Evolutionary conservation across 2,329 filamentous ascomycete species (phyloP), one percentile per base, ranked within the genome.

Genomic region (Aspergillus ruber): DNA sequence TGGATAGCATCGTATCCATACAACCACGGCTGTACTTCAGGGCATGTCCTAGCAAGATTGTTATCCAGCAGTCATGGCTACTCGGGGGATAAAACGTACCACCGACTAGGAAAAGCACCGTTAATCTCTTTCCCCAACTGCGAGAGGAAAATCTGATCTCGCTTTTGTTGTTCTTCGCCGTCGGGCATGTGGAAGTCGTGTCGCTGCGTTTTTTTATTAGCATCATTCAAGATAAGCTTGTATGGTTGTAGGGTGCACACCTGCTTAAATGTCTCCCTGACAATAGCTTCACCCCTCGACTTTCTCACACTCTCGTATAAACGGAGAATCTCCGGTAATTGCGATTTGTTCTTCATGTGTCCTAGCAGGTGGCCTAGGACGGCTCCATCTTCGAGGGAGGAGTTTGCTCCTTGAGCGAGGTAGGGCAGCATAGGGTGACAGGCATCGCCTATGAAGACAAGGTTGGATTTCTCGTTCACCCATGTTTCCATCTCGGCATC

Each of bases 361-460:
- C 76, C 75, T 0, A 87, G 66, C 1, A 86, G 57, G 1, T 74
- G 69, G 0, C 83, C 84, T 0, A 87, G 65, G 0, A 84, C 81
- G 0, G 83, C 82, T 0, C 83, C 84, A 45, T 88, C 84, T 58
- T 88, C 84, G 1, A 88, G 71, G 0, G 80, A 78, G 0, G 77
- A 82, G 58, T 85, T 85, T 12, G 84, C 84, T 0, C 84, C 83
- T 62, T 82, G 84, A 0, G 80, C 83, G 23, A 82, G 70, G 53
- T 81, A 79, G 3, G 80, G 81, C 2, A 84, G 66, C 80, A 83
- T 83, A 0, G 81, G 78, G 58, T 84, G 82, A 50, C 81, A 84
- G 1, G 79, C 72, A 53, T 85, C 82, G 4, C 82, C 82, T 1
- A 67, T 70, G 61, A 71, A 67, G 45, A 71, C 63, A 35, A 82